Conservation (phyloP, 2,329 filamentous ascomycete species). For the Phialemoniopsis sp. region DNA sequence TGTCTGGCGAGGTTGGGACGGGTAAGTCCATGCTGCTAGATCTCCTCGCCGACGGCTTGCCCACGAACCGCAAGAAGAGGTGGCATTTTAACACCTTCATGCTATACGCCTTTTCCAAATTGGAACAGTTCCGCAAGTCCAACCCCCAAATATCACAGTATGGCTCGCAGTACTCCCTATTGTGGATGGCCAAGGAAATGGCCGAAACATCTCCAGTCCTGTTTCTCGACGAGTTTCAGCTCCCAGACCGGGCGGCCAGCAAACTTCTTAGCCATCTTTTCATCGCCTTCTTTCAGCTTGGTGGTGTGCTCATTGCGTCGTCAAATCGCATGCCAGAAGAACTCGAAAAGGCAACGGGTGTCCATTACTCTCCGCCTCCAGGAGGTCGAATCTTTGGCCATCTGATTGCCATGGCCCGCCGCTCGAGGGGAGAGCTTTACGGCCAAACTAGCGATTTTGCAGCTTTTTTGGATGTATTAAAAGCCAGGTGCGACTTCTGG, state of each 20-base stretch:
- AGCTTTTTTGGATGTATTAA: slow-evolving; percentile 70
- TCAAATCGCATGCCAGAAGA: slow-evolving; percentile 84
- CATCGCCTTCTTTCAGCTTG: slow-evolving; percentile 76
- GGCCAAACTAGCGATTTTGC: slow-evolving; percentile 68
- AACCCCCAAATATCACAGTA: slow-evolving; percentile 13
- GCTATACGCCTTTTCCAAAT: slow-evolving; percentile 68
- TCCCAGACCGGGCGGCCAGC: slow-evolving; percentile 72
- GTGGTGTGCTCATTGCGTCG: slow-evolving; percentile 74
- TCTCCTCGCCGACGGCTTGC: slow-evolving; percentile 72
- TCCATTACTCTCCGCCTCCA: slow-evolving; percentile 59
- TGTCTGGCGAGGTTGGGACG: slow-evolving; percentile 79
- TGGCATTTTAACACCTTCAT: slow-evolving; percentile 89
- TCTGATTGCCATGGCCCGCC: slow-evolving; percentile 36
- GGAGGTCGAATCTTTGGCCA: slow-evolving; percentile 46
- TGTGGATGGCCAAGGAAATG: slow-evolving; percentile 73
- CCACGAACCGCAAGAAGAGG: slow-evolving; percentile 66
- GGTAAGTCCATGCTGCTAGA: slow-evolving; percentile 86
- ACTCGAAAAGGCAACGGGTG: slow-evolving; percentile 68
- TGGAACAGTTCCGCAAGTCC: slow-evolving; percentile 59
- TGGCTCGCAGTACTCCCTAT: slow-evolving; percentile 58
- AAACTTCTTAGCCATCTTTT: slow-evolving; percentile 79
- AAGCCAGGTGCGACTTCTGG: slow-evolving; percentile 77
- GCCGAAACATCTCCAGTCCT: slow-evolving; percentile 71
- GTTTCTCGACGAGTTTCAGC: slow-evolving; percentile 80
- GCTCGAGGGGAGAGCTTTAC: slow-evolving; percentile 44